Conservation (phyloP, 2,329 filamentous ascomycete species). For the Paecilomyces sp. region DNA sequence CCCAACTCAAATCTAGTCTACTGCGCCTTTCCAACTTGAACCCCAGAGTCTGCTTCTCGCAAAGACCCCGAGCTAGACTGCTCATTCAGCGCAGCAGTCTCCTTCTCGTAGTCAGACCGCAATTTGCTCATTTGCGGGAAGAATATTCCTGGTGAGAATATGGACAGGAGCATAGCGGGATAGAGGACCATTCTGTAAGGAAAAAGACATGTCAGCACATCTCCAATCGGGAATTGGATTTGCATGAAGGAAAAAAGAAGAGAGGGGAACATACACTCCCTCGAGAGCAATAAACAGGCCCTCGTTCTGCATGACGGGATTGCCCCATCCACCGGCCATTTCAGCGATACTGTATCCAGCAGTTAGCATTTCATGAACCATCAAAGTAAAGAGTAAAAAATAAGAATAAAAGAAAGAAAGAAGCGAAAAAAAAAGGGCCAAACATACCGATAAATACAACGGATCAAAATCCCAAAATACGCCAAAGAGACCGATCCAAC, state of each 20-base stretch:
- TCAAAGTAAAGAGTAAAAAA: not conserved
- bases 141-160: constrained; percentile 48
- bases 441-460: constrained; percentile 32
- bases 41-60: not conserved
- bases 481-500: constrained; percentile 8
- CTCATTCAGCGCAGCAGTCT: not conserved
- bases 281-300: constrained; percentile 54
- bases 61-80: not conserved
- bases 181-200: constrained; percentile 41
- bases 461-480: constrained; percentile 9
- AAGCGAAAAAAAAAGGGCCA: not conserved
- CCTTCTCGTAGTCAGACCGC: not conserved
- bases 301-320: constrained; percentile 57
- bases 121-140: constrained; percentile 46
- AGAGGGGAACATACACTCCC: constrained; percentile 34
- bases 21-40: not conserved
- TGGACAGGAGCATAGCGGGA: constrained; percentile 43
- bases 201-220: not conserved
- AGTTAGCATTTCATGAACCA: not conserved
- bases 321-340: constrained; percentile 59
- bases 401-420: not conserved
- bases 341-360: constrained; percentile 43
- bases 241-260: constrained; percentile 5
- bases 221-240: constrained; percentile 11
- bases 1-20: not conserved